phyloP scores from a whole-genome alignment of 1,284 basidiomycete species.

The Malassezia pachydermatis region DNA sequence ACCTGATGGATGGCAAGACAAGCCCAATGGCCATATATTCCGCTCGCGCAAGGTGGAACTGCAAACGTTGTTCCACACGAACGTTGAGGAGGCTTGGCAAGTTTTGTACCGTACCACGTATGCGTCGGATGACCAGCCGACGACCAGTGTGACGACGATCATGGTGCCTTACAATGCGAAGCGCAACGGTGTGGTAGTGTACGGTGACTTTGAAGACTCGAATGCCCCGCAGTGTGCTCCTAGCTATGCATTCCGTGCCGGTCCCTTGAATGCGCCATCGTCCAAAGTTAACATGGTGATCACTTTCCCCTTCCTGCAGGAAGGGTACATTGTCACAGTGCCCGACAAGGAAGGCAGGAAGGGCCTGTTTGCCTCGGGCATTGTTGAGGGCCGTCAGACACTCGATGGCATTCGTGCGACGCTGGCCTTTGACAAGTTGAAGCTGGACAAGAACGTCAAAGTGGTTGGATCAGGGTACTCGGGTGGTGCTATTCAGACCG shows the following conservation, averaged over 20 bases:
- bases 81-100: conserved; percentile 22
- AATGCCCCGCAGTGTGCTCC: conserved; percentile 29
- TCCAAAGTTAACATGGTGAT: background rate
- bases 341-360: conserved; percentile 37
- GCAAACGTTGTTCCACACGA: background rate
- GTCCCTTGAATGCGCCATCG: background rate
- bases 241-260: conserved; percentile 20
- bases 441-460: conserved; percentile 19
- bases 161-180: conserved; percentile 23
- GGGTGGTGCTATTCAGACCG: conserved; percentile 35
- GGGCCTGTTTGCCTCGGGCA: conserved; percentile 32
- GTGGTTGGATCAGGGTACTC: conserved; percentile 34
- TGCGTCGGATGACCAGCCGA: background rate
- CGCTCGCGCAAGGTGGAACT: conserved; percentile 24
- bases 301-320: conserved; percentile 1
- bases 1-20: conserved; percentile 13
- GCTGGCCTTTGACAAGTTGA: conserved; percentile 22
- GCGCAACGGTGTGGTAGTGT: conserved; percentile 24
- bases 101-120: conserved; percentile 25
- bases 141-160: conserved; percentile 25
- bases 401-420: conserved; percentile 33
- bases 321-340: conserved; percentile 26
- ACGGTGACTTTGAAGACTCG: conserved; percentile 23
- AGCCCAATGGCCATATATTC: conserved; percentile 23
- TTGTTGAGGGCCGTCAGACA: conserved; percentile 24